A percentile compares a stretch with the other conserved stretches of the same genome.
phyloP scores from a whole-genome alignment of 306 rosid genomes.

The Trifolium subterraneum region DNA sequence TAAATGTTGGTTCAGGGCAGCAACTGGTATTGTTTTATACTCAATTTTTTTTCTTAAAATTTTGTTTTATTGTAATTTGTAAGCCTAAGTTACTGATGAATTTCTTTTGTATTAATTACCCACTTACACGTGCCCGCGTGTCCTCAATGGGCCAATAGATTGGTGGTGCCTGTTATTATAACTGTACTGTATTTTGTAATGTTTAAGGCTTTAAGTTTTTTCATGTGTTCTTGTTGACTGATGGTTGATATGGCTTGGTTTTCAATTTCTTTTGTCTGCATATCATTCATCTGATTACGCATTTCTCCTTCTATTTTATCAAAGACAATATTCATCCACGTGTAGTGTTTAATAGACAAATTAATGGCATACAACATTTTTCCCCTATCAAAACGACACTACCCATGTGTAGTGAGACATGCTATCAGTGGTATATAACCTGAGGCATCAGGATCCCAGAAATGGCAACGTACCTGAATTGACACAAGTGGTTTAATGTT shows the following conservation, averaged over 20 bases:
- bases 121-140: neutral
- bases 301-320: neutral
- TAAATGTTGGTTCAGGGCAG: slow-evolving; percentile 62
- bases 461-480: too few relatives aligned
- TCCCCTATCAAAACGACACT: neutral
- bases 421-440: too few relatives aligned
- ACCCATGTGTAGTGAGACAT: neutral
- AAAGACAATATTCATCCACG: too few relatives aligned
- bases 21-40: neutral
- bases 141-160: slow-evolving; percentile 21
- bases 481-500: too few relatives aligned
- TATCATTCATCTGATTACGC: neutral
- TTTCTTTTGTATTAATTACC: slow-evolving; percentile 5
- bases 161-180: neutral
- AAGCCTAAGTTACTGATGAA: slow-evolving; percentile 2
- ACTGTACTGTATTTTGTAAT: neutral
- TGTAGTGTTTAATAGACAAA: neutral
- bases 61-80: slow-evolving; percentile 12
- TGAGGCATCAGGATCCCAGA: too few relatives aligned
- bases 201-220: slow-evolving; percentile 3
- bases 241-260: neutral
- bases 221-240: slow-evolving; percentile 18
- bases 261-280: slow-evolving; percentile 17
- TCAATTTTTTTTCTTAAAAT: neutral
- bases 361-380: too few relatives aligned